Percentiles rank a stretch among this genome's conserved stretches.
Evolutionary conservation across 2,329 filamentous ascomycete genomes (phyloP).

Genomic region (Trichoderma pleuroti): DNA sequence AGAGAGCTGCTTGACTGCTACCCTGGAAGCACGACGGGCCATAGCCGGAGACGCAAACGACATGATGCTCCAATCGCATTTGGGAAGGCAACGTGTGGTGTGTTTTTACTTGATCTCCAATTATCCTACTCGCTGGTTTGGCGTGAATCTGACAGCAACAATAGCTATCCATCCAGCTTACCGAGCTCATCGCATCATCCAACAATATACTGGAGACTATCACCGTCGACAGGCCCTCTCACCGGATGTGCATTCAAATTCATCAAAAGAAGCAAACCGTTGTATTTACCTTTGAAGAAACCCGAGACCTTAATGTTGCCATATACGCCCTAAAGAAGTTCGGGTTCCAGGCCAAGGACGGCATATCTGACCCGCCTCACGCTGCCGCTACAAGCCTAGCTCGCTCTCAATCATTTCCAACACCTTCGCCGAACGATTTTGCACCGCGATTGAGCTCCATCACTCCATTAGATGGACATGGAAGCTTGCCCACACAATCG

Average conservation of each 20-base stretch:
- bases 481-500: constrained; percentile 1
- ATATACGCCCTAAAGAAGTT: constrained; percentile 33
- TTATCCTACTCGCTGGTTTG: not conserved
- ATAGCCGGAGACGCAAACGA: constrained; percentile 11
- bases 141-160: not conserved
- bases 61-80: constrained; percentile 29
- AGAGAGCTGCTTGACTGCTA: constrained; percentile 27
- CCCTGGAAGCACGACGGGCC: constrained; percentile 28
- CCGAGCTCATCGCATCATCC: constrained; percentile 25
- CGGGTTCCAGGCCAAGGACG: constrained; percentile 29
- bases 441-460: constrained; percentile 30
- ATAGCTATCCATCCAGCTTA: constrained; percentile 32
- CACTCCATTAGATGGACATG: constrained; percentile 19
- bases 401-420: not conserved
- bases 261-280: constrained; percentile 27
- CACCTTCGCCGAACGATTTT: not conserved
- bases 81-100: constrained; percentile 28
- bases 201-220: constrained; percentile 22
- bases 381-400: not conserved
- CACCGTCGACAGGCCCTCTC: constrained; percentile 22
- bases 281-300: constrained; percentile 29
- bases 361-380: not conserved
- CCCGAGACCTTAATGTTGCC: constrained; percentile 33
- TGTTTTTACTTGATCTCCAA: not conserved
- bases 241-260: constrained; percentile 28